phyloP scores from a whole-genome alignment of 768 basidiomycete species.

The Russula sp. region DNA sequence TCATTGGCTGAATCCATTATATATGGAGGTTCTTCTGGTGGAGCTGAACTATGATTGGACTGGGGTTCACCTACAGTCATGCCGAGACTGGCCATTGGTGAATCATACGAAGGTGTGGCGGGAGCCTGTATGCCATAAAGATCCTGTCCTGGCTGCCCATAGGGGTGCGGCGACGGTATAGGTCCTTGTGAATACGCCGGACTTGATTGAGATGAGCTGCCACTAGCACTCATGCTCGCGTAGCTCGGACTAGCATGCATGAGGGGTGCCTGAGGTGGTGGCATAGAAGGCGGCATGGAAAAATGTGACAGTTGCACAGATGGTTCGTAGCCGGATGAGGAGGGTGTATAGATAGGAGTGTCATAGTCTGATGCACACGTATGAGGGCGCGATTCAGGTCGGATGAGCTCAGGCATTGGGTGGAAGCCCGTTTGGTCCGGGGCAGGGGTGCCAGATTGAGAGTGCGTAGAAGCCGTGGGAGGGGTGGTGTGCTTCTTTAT shows the following conservation, averaged over 20 bases:
- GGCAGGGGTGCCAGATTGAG: slow-evolving; percentile 16
- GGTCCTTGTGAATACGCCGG: slow-evolving; percentile 20
- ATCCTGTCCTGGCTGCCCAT: slow-evolving; percentile 8
- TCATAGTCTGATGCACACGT: slow-evolving; percentile 9
- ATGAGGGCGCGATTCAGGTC: slow-evolving; percentile 11
- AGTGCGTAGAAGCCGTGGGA: slow-evolving; percentile 2
- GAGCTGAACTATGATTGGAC: slow-evolving; percentile 14
- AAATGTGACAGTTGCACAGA: not conserved
- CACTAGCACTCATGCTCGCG: slow-evolving; percentile 18
- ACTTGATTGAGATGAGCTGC: slow-evolving; percentile 20
- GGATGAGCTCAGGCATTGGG: slow-evolving; percentile 3
- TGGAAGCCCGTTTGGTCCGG: slow-evolving; percentile 13
- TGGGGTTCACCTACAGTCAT: slow-evolving; percentile 9
- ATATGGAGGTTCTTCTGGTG: slow-evolving; percentile 15
- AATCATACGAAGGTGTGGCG: slow-evolving; percentile 16
- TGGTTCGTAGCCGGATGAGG: slow-evolving; percentile 5
- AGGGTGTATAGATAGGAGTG: slow-evolving; percentile 7
- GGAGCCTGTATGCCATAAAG: slow-evolving; percentile 7
- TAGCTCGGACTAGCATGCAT: slow-evolving; percentile 19
- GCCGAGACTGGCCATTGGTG: slow-evolving; percentile 11
- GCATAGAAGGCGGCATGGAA: slow-evolving; percentile 16
- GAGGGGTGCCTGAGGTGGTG: slow-evolving; percentile 8
- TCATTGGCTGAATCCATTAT: slow-evolving; percentile 2
- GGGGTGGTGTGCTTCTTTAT: slow-evolving; percentile 9
- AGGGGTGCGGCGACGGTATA: slow-evolving; percentile 18